Evolutionary conservation across 305 asterid genomes (phyloP).

Genomic region (Rubia balearica): DNA sequence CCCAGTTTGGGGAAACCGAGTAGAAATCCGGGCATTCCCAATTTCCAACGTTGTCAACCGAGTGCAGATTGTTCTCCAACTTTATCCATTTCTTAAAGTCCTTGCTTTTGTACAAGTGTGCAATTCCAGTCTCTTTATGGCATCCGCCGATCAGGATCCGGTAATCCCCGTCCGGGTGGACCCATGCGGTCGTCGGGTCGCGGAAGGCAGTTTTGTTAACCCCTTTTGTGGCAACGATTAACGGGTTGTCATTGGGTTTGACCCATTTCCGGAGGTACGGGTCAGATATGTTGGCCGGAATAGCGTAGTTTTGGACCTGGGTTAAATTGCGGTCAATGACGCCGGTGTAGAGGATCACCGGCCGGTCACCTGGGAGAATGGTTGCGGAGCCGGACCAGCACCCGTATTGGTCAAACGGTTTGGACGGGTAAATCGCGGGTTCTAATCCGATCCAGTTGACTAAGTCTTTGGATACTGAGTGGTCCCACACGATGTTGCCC

Average conservation of each 20-base stretch:
- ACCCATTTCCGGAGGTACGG: slow-evolving; percentile 34
- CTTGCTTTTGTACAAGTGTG: slow-evolving; percentile 24
- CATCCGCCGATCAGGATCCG: slow-evolving; percentile 25
- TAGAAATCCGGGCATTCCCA: slow-evolving; percentile 45
- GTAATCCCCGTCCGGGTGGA: slow-evolving; percentile 28
- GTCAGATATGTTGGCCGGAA: slow-evolving; percentile 30
- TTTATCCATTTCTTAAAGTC: slow-evolving; percentile 28
- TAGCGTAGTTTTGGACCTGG: slow-evolving; percentile 40
- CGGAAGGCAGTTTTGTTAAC: slow-evolving; percentile 28
- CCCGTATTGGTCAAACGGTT: slow-evolving; percentile 30
- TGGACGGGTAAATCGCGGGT: slow-evolving; percentile 30
- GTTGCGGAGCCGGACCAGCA: slow-evolving; percentile 51
- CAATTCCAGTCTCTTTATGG: slow-evolving; percentile 19
- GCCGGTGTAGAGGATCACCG: slow-evolving; percentile 38
- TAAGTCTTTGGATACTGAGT: slow-evolving; percentile 34
- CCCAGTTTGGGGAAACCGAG: slow-evolving; percentile 21
- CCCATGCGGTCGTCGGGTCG: slow-evolving; percentile 42
- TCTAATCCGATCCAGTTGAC: slow-evolving; percentile 32
- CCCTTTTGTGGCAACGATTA: slow-evolving; percentile 10
- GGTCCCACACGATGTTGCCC: slow-evolving; percentile 48
- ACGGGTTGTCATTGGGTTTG: slow-evolving; percentile 35
- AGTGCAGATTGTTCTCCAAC: slow-evolving; percentile 24
- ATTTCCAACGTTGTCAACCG: slow-evolving; percentile 20
- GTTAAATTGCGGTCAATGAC: slow-evolving; percentile 22
- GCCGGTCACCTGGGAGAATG: slow-evolving; percentile 28